phyloP scores from a whole-genome alignment of 352 stramenopile species.

The Hyaloperonospora arabidopsidis region DNA sequence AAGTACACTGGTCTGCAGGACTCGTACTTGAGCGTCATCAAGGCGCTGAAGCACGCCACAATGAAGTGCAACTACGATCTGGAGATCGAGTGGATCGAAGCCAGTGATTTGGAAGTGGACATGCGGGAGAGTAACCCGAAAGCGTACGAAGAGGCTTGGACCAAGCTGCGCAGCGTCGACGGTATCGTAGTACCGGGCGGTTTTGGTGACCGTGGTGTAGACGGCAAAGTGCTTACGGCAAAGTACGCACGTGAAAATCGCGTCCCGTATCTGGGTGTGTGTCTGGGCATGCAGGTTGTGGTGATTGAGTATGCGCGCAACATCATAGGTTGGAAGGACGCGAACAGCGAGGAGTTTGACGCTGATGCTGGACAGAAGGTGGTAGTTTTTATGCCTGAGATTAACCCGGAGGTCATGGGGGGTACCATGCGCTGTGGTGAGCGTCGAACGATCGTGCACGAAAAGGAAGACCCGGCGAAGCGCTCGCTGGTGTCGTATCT shows the following conservation, averaged over 20 bases:
- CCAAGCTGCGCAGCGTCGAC: conserved; percentile 87
- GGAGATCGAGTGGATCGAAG: conserved; percentile 97
- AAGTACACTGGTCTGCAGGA: conserved; percentile 99
- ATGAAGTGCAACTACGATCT: conserved; percentile 92
- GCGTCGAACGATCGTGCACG: conserved; percentile 90
- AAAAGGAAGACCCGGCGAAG: conserved; percentile 70
- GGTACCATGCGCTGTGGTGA: conserved; percentile 99
- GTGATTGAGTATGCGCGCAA: conserved; percentile 97
- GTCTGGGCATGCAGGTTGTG: conserved; percentile 91
- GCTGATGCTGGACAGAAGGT: conserved; percentile 85
- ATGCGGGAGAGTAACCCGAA: conserved; percentile 63
- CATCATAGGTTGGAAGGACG: conserved; percentile 87
- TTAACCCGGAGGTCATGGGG: conserved; percentile 96
- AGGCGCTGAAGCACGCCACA: conserved; percentile 91
- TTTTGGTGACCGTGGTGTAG: conserved; percentile 96
- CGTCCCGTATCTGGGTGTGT: conserved; percentile 97
- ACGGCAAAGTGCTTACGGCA: conserved; percentile 95
- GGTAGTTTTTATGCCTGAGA: conserved; percentile 99
- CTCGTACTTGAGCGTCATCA: conserved; percentile 98
- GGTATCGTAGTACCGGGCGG: conserved; percentile 97
- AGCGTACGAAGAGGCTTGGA: conserved; percentile 85
- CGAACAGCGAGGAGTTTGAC: conserved; percentile 95
- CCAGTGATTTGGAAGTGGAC: conserved; percentile 88
- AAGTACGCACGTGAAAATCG: conserved; percentile 93
- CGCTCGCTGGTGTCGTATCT: conserved; percentile 86